phyloP scores from a whole-genome alignment of 345 rosid species.

The Gynandropsis gynandra region DNA sequence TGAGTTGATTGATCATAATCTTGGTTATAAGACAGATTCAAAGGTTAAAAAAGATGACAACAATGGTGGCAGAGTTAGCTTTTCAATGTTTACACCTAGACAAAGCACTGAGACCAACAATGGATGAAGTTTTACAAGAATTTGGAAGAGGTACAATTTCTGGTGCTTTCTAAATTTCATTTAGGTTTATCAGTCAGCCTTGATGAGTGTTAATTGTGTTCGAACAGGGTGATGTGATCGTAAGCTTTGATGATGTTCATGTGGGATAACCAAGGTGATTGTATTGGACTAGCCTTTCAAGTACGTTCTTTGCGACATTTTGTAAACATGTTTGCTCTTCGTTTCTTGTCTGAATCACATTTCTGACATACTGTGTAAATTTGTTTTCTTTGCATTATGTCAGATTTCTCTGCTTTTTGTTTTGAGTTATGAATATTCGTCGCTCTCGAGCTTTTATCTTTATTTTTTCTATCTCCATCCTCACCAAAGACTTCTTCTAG shows the following conservation, averaged over 20 bases:
- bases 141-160: too few species aligned
- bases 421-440: background rate
- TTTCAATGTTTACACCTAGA: constrained; percentile 85
- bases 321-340: constrained; percentile 2
- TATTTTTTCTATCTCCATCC: too few species aligned
- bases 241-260: too few species aligned
- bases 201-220: too few species aligned
- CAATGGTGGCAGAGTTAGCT: constrained; percentile 76
- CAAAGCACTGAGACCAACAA: constrained; percentile 70
- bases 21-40: constrained; percentile 46
- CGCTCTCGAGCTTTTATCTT: background rate
- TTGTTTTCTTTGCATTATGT: background rate
- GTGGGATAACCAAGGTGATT: too few species aligned
- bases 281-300: too few species aligned
- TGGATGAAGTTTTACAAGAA: too few species aligned
- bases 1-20: constrained; percentile 59
- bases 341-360: constrained; percentile 10
- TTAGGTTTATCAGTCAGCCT: too few species aligned
- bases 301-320: too few species aligned
- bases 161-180: too few species aligned
- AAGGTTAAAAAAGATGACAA: constrained; percentile 77
- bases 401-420: background rate
- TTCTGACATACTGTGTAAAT: background rate
- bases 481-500: too few species aligned
- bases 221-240: too few species aligned